Base-by-base conservation (phyloP, 257 asterid genomes). In the Forsythia viridissima region DNA sequence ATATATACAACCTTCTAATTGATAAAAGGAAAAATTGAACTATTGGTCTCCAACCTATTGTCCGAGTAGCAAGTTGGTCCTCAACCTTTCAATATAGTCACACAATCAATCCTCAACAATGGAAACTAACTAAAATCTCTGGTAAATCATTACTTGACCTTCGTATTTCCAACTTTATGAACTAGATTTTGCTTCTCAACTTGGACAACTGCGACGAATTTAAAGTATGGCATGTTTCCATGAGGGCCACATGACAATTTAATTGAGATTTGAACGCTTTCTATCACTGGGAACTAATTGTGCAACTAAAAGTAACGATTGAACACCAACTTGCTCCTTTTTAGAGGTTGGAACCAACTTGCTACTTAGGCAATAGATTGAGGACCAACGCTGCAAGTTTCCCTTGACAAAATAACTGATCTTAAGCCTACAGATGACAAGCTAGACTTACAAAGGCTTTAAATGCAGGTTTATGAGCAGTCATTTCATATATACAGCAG, bases 401-500 rank as follows among this genome's bases (percentile, higher is more conserved):
- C 15, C 52, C 18, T 46, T 12, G 16, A 46, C 52, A 12, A 46
- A 11, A 48, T n/a, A 30, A 12, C 57, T 15, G 59, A 34, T 41
- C 61, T 8, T 70, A 71, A 5, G 57, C 46, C 7, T 48, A 52
- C 20, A 39, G 61, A 66, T 20, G 74, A 37, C 21, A 63, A 70
- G 83, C 68, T 24, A 63, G 65, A 83, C 99, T 90, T 89, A 95
- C 99, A 83, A 95, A 95, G 61, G 99, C 99, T 87, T 95, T 95
- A 80, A 95, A 93, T 63, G 99, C 97, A 9, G 97, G 91, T 77
- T 80, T 91, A 85, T 81, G 83, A 70, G 98, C 96, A 65, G 97
- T 89, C 96, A 95, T 91, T 89, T 95, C 98, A 24, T 93, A 93
- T 68, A 95, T 76, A 80, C 99, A 95, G 86, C 99, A 95, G 70